A percentile compares a stretch with the other conserved stretches of the same genome.
Evolutionary conservation across 768 basidiomycete species (phyloP).

Genomic region (Russula sp.): DNA sequence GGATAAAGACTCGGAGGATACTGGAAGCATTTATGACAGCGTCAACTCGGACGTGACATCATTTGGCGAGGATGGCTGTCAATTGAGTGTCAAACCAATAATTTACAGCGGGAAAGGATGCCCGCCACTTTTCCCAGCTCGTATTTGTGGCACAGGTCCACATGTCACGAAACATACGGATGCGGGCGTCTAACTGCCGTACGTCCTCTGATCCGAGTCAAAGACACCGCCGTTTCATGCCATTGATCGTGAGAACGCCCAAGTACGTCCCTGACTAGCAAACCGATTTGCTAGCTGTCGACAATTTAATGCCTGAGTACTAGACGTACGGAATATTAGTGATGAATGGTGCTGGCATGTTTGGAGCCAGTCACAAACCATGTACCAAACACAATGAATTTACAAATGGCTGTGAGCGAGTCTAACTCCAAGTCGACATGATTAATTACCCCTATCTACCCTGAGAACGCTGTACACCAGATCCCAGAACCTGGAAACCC

Average conservation of each 20-base stretch:
- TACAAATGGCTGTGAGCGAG: conserved; percentile 9
- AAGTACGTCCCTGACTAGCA: not conserved
- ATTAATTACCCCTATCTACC: not conserved
- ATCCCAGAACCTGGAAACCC: not conserved
- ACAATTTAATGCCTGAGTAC: not conserved
- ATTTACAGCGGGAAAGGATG: too few relatives aligned
- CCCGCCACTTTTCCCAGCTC: too few relatives aligned
- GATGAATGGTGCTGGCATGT: not conserved
- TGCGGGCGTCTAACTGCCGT: too few relatives aligned
- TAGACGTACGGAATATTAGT: not conserved
- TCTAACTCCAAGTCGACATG: not conserved
- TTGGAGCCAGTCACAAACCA: conserved; percentile 13
- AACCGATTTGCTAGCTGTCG: not conserved
- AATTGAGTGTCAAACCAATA: too few relatives aligned
- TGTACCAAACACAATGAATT: conserved; percentile 3
- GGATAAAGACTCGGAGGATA: too few relatives aligned
- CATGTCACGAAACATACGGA: too few relatives aligned
- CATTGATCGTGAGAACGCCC: conserved; percentile 18
- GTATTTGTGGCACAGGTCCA: too few relatives aligned
- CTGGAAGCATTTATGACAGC: too few relatives aligned
- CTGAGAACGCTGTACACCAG: not conserved
- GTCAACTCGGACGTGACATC: too few relatives aligned
- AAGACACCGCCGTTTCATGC: too few relatives aligned
- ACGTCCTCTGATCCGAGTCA: too few relatives aligned
- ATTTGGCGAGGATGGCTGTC: too few relatives aligned